Evolutionary conservation across 257 asterid species (phyloP), one percentile per base, ranked within the genome.

Genomic region (Solanum sitiens): DNA sequence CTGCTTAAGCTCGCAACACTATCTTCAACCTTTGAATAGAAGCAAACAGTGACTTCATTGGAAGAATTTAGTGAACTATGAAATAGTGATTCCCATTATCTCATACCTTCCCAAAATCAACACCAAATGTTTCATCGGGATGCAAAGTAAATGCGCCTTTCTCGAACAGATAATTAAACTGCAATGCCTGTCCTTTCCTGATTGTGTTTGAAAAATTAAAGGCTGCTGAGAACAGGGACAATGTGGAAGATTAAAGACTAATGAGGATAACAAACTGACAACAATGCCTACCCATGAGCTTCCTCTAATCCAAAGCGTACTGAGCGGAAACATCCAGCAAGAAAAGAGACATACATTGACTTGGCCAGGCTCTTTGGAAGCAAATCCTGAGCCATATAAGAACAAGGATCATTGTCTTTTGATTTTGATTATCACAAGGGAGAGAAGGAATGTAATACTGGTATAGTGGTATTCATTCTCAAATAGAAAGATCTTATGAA

Each of bases 101-200:
- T 86, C 91, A 74, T 90, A 97, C 99, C 99, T 92, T 95, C 67
- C 93, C 94, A 83, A 95, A 97, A 92, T 97, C 91, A 30, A 97
- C 94, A 18, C 98, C 91, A 90, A 95, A 95, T 85, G 94, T 90
- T 89, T 90, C 98, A 76, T 93, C 95, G 1, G 91, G 89, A 83
- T 89, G 92, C 88, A 91, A 89, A 87, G 91, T 53, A 85, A 97
- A 93, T 86, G 97, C 98, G 2, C 98, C 98, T 87, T 93, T 95
- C 86, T 95, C 97, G 32, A 97, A 91, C 89, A 97, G 88, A 88
- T 95, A 97, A 59, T 95, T 95, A 73, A 97, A 97, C 93, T 95
- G 98, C 93, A 97, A 91, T 16, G 99, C 99, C 87, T 95, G 98
- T 71, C 99, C 99, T 92, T 94, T 97, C 91, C 99, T 97, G 91